Evolutionary conservation across 2,329 filamentous ascomycete species (phyloP), one percentile per base, ranked within the genome.

Genomic region (Alternaria postmessia): DNA sequence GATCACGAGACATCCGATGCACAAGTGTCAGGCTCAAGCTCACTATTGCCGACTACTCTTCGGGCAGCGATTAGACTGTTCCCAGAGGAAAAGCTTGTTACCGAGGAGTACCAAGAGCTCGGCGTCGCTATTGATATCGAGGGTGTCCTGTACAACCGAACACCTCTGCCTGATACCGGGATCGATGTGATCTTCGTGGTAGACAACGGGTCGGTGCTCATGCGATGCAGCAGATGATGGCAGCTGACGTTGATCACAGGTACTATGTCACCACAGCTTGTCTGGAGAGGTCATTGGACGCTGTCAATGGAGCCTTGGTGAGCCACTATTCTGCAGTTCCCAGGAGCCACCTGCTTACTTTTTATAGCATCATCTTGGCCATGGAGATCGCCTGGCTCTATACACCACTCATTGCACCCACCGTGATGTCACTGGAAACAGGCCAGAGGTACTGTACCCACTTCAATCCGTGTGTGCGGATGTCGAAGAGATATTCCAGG

Each of bases 171-270:
- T 7, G 57, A 72, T 26, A 49, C 54, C 4, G 61, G 59, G 7
- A 61, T 80, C 18, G 77, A 79, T 63, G 58, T 79, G 5, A 61
- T 78, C 6, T 68, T 80, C 22, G 59, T 80, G 20, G 63, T 80
- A 34, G 78, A 80, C 59, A 80, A 79, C 51, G 74, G 75, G 76
- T 79, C 64, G 62, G 59, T 56, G 36, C 16, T 6, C 8, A n/a
- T 7, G 11, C 16, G 14, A 18, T 22, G 22, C 30, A 24, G 20
- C 36, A 14, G 5, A 24, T 6, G 16, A 44, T 38, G 16, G 22
- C 24, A 26, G 41, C 58, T 66, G 36, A 67, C 42, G 12, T 32
- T 34, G 7, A 16, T 2, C 43, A 22, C 28, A 76, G 73, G 1
- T 75, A 74, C 56, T 74, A 75, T 39, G 73, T 74, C 18, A 72